phyloP scores from a whole-genome alignment of 208 protist genomes.

The Endotrypanum monterogeii region DNA sequence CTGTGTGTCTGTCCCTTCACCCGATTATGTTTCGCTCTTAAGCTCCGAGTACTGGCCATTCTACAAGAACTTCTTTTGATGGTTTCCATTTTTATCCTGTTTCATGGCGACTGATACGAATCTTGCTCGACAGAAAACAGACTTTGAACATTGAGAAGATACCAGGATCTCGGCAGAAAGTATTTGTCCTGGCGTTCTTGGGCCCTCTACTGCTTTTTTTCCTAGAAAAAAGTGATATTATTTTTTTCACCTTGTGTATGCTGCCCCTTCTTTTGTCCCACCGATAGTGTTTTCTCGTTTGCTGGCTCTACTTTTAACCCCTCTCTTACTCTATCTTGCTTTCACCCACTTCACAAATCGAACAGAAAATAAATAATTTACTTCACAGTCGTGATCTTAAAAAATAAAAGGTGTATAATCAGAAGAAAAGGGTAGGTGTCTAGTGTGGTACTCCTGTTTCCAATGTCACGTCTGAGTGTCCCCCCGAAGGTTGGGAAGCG shows the following conservation, averaged over 20 bases:
- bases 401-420: no score
- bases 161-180: not conserved
- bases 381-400: not conserved
- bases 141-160: not conserved
- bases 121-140: not conserved
- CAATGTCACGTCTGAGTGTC: slow-evolving; percentile 62
- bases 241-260: not conserved
- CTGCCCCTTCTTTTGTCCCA: no score
- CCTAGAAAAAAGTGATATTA: not conserved
- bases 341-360: no score
- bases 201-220: not conserved
- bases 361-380: not conserved
- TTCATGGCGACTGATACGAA: not conserved
- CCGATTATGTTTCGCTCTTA: not conserved
- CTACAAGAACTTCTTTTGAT: not conserved
- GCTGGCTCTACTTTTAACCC: not conserved
- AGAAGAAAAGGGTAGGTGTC: not conserved
- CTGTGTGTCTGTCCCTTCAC: not conserved
- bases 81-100: not conserved
- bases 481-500: slow-evolving; percentile 51
- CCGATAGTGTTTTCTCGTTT: not conserved
- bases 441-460: not conserved
- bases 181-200: not conserved
- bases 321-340: no score
- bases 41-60: no score